Base-by-base conservation (phyloP, 2,329 filamentous ascomycete species). In the Monilinia vaccinii-corymbosi region DNA sequence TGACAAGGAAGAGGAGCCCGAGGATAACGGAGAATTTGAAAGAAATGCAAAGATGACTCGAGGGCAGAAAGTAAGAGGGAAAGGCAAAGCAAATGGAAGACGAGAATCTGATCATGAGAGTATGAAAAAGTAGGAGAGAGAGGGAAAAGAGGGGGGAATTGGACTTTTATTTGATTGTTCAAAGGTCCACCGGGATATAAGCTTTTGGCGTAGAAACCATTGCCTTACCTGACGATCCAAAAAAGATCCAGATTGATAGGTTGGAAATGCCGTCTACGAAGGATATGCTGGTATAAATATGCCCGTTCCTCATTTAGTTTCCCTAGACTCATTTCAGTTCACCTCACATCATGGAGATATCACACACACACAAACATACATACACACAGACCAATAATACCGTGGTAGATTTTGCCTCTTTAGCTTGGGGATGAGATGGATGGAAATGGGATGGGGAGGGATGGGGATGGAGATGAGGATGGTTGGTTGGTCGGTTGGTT, bases 141-240 rank as follows among this genome's bases (percentile, higher is more conserved):
- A 10, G 6, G 18, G 25, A 40, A 38, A 34, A 38, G 53, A 61
- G 60, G 53, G 48, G 55, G 52, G 50, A 51, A 58, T 60, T 61
- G 56, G 48, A 60, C 61, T 63, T 62, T 65, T 65, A 64, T 63
- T 61, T 63, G 61, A 56, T 50, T 44, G 46, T 52, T 53, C 38
- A 53, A 42, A 53, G 49, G 49, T 53, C 56, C 51, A 23, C 51
- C 38, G 38, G 51, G 51, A 53, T 46, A 47, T 57, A 50, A 58
- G 36, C 36, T 42, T 50, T 42, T 58, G 56, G 56, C 46, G 46
- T 58, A 40, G 23, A 32, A 31, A 38, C n/a, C 36, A 36, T 42
- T 52, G 56, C 46, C 45, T 44, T 53, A 53, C 25, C 48, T 51
- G 48, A 51, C 48, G 48, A 51, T 51, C 48, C 48, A 53, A 38